These are phyloP conservation scores for Amaranthus palmeri DNA, from an alignment of 148 eudicot species.

Conservation along the genomic window DNA sequence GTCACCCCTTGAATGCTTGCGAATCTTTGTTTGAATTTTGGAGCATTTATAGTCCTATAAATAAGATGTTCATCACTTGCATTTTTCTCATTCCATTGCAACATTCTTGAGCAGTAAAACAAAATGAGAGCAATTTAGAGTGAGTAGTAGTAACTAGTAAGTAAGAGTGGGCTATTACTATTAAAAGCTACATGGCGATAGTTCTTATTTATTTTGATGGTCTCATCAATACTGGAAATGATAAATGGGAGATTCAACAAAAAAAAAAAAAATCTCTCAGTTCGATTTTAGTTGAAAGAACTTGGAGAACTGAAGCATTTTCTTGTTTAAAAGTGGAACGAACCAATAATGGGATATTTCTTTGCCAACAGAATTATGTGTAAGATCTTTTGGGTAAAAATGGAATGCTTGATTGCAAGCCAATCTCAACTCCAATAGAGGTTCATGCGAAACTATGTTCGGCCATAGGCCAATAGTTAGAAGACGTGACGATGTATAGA, in stretches of 20 bases:
- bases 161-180: no score
- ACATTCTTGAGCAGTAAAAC: no score
- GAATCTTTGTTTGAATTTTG: no score
- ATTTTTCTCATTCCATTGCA: no score
- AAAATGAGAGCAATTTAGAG: no score
- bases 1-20: no score
- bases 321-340: slow-evolving; percentile 10
- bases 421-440: slow-evolving; percentile 10
- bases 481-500: slow-evolving; percentile 12
- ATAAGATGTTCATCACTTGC: no score
- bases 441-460: neutral
- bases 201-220: neutral
- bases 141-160: no score
- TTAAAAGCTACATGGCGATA: no score
- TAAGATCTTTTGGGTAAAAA: slow-evolving; percentile 12
- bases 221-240: neutral
- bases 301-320: slow-evolving; percentile 13
- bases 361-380: slow-evolving; percentile 13
- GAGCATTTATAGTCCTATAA: no score
- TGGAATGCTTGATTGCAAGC: slow-evolving; percentile 18
- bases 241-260: neutral
- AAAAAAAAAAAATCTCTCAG: neutral
- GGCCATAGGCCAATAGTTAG: slow-evolving; percentile 5
- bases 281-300: neutral
- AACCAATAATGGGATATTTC: slow-evolving; percentile 6